A percentile compares a stretch with the other conserved stretches of the same genome.
Evolutionary conservation across 495 filamentous ascomycete species (phyloP).

Genomic region (Neurospora sp.): DNA sequence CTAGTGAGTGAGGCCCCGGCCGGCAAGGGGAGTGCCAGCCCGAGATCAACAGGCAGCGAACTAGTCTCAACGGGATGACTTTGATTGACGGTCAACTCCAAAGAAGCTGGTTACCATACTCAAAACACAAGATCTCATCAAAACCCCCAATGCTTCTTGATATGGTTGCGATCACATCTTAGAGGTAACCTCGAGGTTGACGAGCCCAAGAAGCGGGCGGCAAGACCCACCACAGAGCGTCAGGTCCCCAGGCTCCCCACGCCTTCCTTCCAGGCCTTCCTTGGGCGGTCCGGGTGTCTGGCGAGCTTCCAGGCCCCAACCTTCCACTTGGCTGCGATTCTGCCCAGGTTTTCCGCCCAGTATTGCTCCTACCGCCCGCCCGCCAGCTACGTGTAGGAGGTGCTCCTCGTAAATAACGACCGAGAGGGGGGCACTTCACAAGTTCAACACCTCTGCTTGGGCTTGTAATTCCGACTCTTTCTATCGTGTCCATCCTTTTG

Average conservation of each 20-base stretch:
- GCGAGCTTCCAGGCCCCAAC: not conserved
- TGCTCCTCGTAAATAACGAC: not conserved
- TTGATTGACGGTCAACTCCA: not conserved
- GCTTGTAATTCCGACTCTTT: not conserved
- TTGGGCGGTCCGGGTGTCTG: not conserved
- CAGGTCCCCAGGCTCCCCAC: not conserved
- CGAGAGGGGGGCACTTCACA: not conserved
- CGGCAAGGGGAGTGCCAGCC: not conserved
- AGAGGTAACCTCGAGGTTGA: not conserved
- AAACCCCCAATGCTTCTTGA: not conserved
- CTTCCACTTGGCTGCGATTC: not conserved
- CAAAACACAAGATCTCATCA: not conserved
- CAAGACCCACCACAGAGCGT: not conserved
- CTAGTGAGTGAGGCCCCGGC: not conserved
- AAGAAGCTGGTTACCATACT: not conserved
- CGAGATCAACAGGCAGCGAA: not conserved
- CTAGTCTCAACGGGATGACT: not conserved
- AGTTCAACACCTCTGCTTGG: not conserved
- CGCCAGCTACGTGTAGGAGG: not conserved
- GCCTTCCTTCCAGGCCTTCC: not conserved
- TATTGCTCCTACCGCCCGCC: not conserved
- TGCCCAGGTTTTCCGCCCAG: not conserved
- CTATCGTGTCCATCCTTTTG: constrained; percentile 1
- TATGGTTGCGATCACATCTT: not conserved
- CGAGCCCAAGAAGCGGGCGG: not conserved